These are phyloP conservation scores for Colletotrichum musae DNA, from an alignment of 2,329 filamentous ascomycete genomes.

Conservation along the genomic window DNA sequence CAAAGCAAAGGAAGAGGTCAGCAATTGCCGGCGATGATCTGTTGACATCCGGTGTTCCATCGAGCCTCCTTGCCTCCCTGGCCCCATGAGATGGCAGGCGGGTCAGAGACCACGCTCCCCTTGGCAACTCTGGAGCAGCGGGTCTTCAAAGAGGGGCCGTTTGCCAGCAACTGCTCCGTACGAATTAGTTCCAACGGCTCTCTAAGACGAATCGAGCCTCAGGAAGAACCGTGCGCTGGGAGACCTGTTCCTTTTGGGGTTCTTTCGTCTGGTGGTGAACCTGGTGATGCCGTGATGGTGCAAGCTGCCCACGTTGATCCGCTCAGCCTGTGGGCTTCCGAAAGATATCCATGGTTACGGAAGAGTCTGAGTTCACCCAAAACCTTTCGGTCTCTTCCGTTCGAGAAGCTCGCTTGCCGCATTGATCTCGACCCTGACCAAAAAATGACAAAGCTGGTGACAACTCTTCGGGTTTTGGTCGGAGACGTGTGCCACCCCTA, in stretches of 20 bases:
- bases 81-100: conserved; percentile 19
- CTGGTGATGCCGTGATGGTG: neutral
- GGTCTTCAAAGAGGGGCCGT: conserved; percentile 5
- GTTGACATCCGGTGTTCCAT: conserved; percentile 10
- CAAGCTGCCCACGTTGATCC: neutral
- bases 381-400: neutral
- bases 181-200: conserved; percentile 20
- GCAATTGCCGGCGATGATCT: conserved; percentile 24
- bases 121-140: neutral
- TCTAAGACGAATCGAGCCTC: conserved; percentile 6
- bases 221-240: conserved; percentile 18
- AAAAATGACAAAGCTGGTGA: conserved; percentile 16
- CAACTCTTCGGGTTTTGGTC: conserved; percentile 4
- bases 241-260: neutral
- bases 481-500: conserved; percentile 17
- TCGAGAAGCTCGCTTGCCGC: neutral
- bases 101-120: neutral
- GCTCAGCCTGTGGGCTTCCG: conserved; percentile 1
- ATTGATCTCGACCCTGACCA: conserved; percentile 15
- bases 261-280: neutral
- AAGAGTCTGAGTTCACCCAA: neutral
- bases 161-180: conserved; percentile 4
- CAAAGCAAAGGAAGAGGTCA: neutral
- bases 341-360: neutral
- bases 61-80: neutral